A percentile compares a stretch with the other conserved stretches of the same genome.
These are phyloP conservation scores for Ceratocystis lukuohia DNA, from an alignment of 2,329 filamentous ascomycete genomes.

Conservation along the genomic window DNA sequence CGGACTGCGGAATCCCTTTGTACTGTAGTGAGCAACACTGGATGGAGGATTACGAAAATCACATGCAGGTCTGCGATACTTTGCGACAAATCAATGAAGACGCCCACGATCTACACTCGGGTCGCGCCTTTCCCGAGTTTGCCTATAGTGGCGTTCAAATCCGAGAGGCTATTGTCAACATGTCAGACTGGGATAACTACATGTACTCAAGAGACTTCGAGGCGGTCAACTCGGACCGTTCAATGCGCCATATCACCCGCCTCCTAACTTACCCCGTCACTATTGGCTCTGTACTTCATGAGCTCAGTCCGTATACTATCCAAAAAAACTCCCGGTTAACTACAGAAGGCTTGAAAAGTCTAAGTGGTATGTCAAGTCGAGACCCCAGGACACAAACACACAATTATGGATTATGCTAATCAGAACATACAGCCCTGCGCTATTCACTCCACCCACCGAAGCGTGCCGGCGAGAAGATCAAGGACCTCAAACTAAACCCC, in stretches of 20 bases:
- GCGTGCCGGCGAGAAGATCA: slow-evolving; percentile 55
- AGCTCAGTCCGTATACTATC: slow-evolving; percentile 83
- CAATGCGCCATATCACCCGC: slow-evolving; percentile 83
- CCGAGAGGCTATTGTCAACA: slow-evolving; percentile 85
- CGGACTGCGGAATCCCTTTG: slow-evolving; percentile 86
- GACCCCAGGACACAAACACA: background rate
- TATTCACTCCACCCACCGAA: slow-evolving; percentile 86
- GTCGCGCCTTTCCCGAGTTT: slow-evolving; percentile 86
- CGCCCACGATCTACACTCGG: slow-evolving; percentile 85
- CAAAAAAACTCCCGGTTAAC: slow-evolving; percentile 64
- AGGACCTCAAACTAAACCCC: slow-evolving; percentile 68
- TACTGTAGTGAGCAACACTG: slow-evolving; percentile 93
- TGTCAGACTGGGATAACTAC: slow-evolving; percentile 98
- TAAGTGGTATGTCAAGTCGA: slow-evolving; percentile 54
- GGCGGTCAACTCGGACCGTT: slow-evolving; percentile 80
- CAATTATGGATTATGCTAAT: slow-evolving; percentile 3
- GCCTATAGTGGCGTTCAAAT: slow-evolving; percentile 80
- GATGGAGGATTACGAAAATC: slow-evolving; percentile 87
- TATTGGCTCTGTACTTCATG: slow-evolving; percentile 80
- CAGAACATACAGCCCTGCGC: slow-evolving; percentile 51
- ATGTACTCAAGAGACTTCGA: slow-evolving; percentile 84
- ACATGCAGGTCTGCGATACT: slow-evolving; percentile 84
- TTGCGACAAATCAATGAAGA: slow-evolving; percentile 92
- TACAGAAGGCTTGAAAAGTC: slow-evolving; percentile 78
- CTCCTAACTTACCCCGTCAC: slow-evolving; percentile 90